Evolutionary conservation across 2,329 filamentous ascomycete genomes (phyloP).

Genomic region (Penicillium decumbens): DNA sequence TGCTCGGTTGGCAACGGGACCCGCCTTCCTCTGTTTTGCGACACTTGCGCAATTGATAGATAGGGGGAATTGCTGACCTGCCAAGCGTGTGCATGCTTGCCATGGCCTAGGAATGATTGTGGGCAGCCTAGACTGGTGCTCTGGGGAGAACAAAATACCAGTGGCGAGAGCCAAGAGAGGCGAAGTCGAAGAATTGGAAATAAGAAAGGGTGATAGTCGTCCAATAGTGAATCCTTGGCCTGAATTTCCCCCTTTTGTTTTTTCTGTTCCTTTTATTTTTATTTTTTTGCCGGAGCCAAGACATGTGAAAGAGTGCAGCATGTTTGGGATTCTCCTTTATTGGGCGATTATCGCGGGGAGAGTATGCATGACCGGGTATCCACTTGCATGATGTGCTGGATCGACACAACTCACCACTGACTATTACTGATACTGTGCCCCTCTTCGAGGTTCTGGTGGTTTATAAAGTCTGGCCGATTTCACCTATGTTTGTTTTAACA

Average conservation of each 20-base stretch:
- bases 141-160: slow-evolving; percentile 14
- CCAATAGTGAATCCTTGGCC: slow-evolving; percentile 30
- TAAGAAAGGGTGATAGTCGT: slow-evolving; percentile 15
- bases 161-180: slow-evolving; percentile 23
- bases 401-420: slow-evolving; percentile 18
- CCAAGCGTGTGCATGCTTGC: slow-evolving; percentile 14
- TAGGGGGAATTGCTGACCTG: slow-evolving; percentile 2
- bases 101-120: slow-evolving; percentile 15
- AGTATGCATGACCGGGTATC: slow-evolving; percentile 21
- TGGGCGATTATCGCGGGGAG: slow-evolving; percentile 21
- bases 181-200: slow-evolving; percentile 23
- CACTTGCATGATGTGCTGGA: slow-evolving; percentile 23
- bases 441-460: slow-evolving; percentile 18
- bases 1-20: slow-evolving; percentile 27
- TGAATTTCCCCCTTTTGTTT: slow-evolving; percentile 12
- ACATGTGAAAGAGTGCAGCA: slow-evolving; percentile 25
- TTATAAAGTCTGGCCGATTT: slow-evolving; percentile 29
- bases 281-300: slow-evolving; percentile 17
- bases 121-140: slow-evolving; percentile 7
- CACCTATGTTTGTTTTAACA: neutral
- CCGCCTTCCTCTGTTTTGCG: neutral
- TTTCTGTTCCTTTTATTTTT: too few relatives aligned
- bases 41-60: slow-evolving; percentile 14
- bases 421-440: slow-evolving; percentile 22
- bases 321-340: slow-evolving; percentile 19